Evolutionary conservation across 441 rosid species (phyloP), one percentile per base, ranked within the genome.

Genomic region (Manihot esculenta): DNA sequence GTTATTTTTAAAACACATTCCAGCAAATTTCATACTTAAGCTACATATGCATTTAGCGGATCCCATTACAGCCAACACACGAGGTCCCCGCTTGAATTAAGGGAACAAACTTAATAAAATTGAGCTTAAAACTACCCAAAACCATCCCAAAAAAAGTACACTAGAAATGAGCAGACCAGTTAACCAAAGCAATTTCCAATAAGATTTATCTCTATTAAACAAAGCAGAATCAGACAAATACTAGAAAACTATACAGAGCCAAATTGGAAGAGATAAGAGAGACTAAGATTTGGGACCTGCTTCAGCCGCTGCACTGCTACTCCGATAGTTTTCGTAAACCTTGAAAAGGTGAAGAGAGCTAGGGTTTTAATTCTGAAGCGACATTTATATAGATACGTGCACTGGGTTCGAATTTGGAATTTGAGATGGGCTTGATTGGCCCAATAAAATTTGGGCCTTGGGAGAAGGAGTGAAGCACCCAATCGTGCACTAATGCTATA

Each of bases 281-380:
- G 15, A 47, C 35, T 35, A 56, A 45, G 14, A 53, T 15, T 30
- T 59, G 21, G 9, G 1, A 53, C 70, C 60, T 51, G 7, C 6
- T 63, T 45, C 11, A 63, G 66, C 66, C 33, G 66, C 66, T 10
- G 67, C 20, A 10, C 53, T 45, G 53, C 67, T 18, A 10, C 33
- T 54, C 33, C 59, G 20, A 24, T 0, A 8, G 57, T 4, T 15
- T 10, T 12, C 4, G 66, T 1, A 23, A 33, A 33, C 63, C 63
- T 41, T 61, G 10, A 44, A 3, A 15, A 45, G 15, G 11, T 5
- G 67, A 45, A 14, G 38, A 63, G 30, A 24, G 35, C n/a, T 63
- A 63, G 67, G 67, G 67, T 63, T 63, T 23, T 14, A 44, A 62
- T 21, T 14, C 15, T 12, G 23, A 23, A 42, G 51, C 30, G 5